phyloP scores from a whole-genome alignment of 2,329 filamentous ascomycete species.

The Pseudogymnoascus sp. region DNA sequence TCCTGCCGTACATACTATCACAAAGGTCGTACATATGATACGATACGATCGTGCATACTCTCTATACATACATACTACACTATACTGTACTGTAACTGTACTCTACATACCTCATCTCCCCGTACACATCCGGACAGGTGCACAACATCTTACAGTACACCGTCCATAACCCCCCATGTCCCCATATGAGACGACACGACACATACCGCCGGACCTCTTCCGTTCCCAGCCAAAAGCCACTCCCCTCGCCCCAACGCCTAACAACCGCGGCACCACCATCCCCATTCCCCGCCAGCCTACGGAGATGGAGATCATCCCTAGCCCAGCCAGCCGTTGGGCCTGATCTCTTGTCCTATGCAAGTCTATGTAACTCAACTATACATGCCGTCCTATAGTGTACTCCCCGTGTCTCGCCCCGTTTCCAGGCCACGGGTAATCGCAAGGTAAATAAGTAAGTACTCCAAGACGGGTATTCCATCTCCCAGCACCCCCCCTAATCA shows the following conservation, averaged over 20 bases:
- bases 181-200: not conserved
- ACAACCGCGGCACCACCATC: not conserved
- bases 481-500: not conserved
- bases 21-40: not conserved
- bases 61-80: not conserved
- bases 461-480: not conserved
- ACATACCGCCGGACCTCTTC: not conserved
- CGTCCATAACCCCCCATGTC: not conserved
- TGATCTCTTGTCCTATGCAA: not conserved
- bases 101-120: not conserved
- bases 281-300: not conserved
- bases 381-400: not conserved
- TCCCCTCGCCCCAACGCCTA: not conserved
- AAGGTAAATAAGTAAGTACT: not conserved
- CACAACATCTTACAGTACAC: not conserved
- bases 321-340: not conserved
- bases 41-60: not conserved
- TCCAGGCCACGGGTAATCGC: not conserved
- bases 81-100: not conserved
- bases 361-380: not conserved
- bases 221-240: constrained; percentile 1
- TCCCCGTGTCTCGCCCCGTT: not conserved
- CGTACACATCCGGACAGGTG: not conserved
- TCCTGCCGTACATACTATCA: not conserved
- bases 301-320: not conserved